phyloP scores from a whole-genome alignment of 768 basidiomycete species.

The Pilatotrama ljubarskyi region DNA sequence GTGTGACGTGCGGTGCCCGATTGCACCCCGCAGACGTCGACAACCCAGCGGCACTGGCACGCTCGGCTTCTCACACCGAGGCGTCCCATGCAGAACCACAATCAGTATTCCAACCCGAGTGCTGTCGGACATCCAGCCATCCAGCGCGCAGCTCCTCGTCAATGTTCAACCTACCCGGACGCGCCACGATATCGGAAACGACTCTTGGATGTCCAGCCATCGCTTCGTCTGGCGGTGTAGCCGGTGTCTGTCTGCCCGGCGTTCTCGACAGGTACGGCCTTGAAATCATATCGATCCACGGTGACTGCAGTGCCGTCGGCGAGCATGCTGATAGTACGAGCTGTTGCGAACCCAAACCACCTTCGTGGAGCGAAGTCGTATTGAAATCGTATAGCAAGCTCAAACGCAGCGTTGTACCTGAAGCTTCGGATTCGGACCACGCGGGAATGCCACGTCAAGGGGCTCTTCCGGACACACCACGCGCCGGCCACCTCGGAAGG shows the following conservation, averaged over 20 bases:
- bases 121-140: too few species aligned
- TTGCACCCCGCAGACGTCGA: neutral
- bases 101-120: too few species aligned
- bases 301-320: too few species aligned
- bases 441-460: constrained; percentile 6
- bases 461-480: constrained; percentile 14
- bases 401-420: neutral
- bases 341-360: neutral
- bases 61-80: neutral
- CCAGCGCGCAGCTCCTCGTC: too few species aligned
- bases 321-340: neutral
- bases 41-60: neutral
- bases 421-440: neutral
- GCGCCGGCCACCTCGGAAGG: constrained; percentile 15
- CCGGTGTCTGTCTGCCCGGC: too few species aligned
- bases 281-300: too few species aligned
- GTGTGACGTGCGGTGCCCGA: constrained; percentile 3
- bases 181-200: too few species aligned
- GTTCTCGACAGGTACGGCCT: too few species aligned
- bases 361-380: neutral
- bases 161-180: too few species aligned
- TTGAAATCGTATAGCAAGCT: neutral
- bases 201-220: too few species aligned
- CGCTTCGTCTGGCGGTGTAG: too few species aligned
- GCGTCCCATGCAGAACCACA: too few species aligned